These are phyloP conservation scores for Bolboschoenoplectus hybrid DNA, from an alignment of 202 grass and related monocot genomes.

Conservation along the genomic window DNA sequence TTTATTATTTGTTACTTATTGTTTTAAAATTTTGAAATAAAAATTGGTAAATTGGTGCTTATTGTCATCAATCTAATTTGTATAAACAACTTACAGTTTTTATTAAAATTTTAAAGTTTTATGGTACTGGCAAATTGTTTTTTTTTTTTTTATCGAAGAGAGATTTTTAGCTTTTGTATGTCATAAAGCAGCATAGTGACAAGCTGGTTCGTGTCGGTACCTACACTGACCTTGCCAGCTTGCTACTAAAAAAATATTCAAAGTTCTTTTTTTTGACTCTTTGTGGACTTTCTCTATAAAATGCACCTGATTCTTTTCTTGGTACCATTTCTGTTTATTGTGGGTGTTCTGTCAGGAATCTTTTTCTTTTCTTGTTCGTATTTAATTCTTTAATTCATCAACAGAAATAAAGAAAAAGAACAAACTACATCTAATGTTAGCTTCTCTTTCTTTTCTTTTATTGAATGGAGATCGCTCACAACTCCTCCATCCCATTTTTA, in stretches of 20 bases:
- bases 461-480: neutral
- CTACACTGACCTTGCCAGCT: neutral
- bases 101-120: neutral
- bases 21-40: neutral
- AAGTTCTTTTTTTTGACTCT: neutral
- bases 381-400: neutral
- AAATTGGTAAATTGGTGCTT: neutral
- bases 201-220: neutral
- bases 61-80: neutral
- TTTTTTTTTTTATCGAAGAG: conserved; percentile 6
- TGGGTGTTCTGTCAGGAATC: neutral
- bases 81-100: neutral
- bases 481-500: neutral
- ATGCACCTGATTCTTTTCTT: conserved; percentile 8
- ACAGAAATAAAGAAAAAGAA: neutral
- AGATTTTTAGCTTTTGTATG: neutral
- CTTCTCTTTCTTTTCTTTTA: neutral
- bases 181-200: neutral
- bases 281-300: neutral
- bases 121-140: neutral
- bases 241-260: neutral
- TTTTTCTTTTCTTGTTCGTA: neutral
- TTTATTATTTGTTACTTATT: neutral
- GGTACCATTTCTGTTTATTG: conserved; percentile 4
- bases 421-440: neutral